These are phyloP conservation scores for Dysphania ambrosioides DNA, from an alignment of 148 eudicot species.

Conservation along the genomic window DNA sequence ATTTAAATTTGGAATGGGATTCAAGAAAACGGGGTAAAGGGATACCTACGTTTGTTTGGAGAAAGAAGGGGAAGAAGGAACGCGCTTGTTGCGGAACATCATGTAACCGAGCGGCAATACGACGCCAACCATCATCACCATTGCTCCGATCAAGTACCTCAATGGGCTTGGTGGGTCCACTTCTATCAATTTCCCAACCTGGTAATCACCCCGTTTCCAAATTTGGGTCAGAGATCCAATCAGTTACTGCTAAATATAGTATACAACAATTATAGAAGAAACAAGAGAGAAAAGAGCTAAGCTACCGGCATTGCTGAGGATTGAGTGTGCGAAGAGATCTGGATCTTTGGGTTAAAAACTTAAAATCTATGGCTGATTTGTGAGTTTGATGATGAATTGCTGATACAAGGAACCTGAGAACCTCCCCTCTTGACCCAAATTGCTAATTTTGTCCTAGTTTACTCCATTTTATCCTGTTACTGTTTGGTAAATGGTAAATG, in stretches of 20 bases:
- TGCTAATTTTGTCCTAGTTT: conserved; percentile 8
- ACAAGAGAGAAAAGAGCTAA: conserved; percentile 17
- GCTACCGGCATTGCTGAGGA: conserved; percentile 45
- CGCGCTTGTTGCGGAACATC: conserved; percentile 88
- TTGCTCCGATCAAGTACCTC: conserved; percentile 75
- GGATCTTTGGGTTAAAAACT: neutral
- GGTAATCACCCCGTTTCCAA: neutral
- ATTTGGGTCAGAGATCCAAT: neutral
- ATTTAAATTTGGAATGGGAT: neutral
- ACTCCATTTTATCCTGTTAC: no score
- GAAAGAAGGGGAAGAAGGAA: conserved; percentile 72
- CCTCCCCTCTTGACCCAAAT: neutral
- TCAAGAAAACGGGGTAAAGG: conserved; percentile 18
- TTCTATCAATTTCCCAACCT: conserved; percentile 48
- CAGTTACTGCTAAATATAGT: neutral
- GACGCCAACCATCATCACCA: conserved; percentile 88
- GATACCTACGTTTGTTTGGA: conserved; percentile 97
- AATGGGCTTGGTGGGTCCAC: conserved; percentile 68
- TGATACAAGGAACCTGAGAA: conserved; percentile 7
- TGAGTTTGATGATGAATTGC: conserved; percentile 19
- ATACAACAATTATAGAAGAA: neutral
- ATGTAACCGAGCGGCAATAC: conserved; percentile 74
- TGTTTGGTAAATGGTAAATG: no score
- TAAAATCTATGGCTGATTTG: no score
- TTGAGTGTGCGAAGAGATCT: conserved; percentile 15